Percentiles rank a stretch among this genome's conserved stretches.
Conservation (phyloP, 441 rosid species). For the Populus hybrid region DNA sequence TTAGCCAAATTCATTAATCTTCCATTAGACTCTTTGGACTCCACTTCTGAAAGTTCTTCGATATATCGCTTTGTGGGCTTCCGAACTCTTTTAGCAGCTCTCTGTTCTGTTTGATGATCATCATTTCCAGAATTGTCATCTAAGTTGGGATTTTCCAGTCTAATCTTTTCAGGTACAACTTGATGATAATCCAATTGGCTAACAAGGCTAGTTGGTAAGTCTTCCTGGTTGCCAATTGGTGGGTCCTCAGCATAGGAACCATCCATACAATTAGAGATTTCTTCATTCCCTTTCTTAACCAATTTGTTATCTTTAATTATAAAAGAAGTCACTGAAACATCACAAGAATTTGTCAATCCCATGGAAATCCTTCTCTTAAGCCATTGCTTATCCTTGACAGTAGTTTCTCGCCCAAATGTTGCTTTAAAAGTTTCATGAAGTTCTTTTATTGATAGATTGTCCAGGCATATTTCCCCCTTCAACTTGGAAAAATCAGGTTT, state of each 20-base stretch:
- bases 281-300: constrained; percentile 37
- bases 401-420: constrained; percentile 83
- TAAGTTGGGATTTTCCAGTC: constrained; percentile 26
- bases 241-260: constrained; percentile 26
- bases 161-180: constrained; percentile 26
- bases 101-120: constrained; percentile 44
- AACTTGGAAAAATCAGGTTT: constrained; percentile 58
- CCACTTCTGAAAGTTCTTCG: constrained; percentile 64
- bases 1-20: constrained; percentile 31
- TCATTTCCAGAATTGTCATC: constrained; percentile 42
- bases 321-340: constrained; percentile 49
- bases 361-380: constrained; percentile 79
- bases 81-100: constrained; percentile 66
- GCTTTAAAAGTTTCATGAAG: constrained; percentile 83
- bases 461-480: constrained; percentile 63
- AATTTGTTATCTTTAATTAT: constrained; percentile 52
- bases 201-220: constrained; percentile 27
- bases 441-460: constrained; percentile 68
- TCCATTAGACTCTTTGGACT: constrained; percentile 37
- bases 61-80: constrained; percentile 82
- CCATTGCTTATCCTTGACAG: constrained; percentile 92
- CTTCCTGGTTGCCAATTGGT: constrained; percentile 24
- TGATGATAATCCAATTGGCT: constrained; percentile 36
- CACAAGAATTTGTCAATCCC: constrained; percentile 73
- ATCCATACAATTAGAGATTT: constrained; percentile 27